Base-by-base conservation (phyloP, 78 protist genomes). In the Chrysochromulina parva region DNA sequence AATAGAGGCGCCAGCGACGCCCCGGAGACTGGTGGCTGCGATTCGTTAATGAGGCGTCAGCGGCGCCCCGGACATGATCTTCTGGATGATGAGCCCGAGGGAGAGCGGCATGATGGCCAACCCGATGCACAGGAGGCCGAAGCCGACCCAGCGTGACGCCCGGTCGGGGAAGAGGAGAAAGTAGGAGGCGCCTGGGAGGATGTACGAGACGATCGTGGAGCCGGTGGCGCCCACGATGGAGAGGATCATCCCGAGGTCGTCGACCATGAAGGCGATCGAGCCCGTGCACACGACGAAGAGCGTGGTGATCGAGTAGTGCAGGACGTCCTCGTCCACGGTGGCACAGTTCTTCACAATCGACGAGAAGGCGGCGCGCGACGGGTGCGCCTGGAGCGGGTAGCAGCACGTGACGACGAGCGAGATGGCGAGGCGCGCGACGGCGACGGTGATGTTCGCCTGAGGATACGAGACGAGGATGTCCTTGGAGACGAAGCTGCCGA, bases 341-440 rank as follows among this genome's bases (percentile, higher is more conserved):
- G n/a, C 10, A 22, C 71, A 65, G n/a, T 10, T 22, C 19, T n/a
- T 69, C 50, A 38, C 19, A 50, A 69, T 69, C 52, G 78, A 28
- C 54, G 50, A 5, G 14, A n/a, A 1, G 78, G 50, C 22, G 13
- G 50, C 9, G 48, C 38, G 28, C 78, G 78, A 69, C 38, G 92
- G 92, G 92, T 89, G 92, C 22, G 48, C 2, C 58, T 89, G 92
- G 53, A 89, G 87, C 10, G 92, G 88, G 86, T 89, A 89, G 66
- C 69, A 69, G 87, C 28, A 54, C 57, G 53, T 5, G n/a, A 81
- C 92, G 22, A 73, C 69, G 24, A 78, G 16, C 4, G 67, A 82
- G n/a, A 89, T 2, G 19, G 14, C 19, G 38, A 73, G 1, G 69
- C 92, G 92, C 1, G 65, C 86, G 17, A 55, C 38, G 26, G 26